These are phyloP conservation scores for Aspergillus unguis DNA, from an alignment of 2,329 filamentous ascomycete species.

Conservation along the genomic window DNA sequence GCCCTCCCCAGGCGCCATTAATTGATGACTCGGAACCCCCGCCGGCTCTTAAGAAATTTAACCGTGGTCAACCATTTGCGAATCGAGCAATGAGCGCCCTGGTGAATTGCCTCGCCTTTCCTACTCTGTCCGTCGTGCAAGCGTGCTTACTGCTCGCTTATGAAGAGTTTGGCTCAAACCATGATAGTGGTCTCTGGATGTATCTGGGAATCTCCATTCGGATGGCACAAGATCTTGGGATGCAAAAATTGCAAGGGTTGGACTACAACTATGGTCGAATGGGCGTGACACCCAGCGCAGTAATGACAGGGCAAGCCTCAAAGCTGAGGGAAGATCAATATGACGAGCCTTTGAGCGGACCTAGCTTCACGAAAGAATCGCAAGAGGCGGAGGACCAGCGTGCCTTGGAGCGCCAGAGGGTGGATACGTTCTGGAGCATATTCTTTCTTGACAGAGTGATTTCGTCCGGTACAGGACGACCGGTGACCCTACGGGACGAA, in stretches of 20 bases:
- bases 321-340: conserved; percentile 46
- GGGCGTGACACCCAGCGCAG: conserved; percentile 55
- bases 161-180: conserved; percentile 82
- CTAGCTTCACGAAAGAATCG: conserved; percentile 27
- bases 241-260: conserved; percentile 77
- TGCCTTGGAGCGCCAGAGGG: conserved; percentile 71
- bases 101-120: conserved; percentile 77
- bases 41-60: conserved; percentile 49
- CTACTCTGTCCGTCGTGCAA: conserved; percentile 78
- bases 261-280: conserved; percentile 53
- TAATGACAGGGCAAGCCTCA: conserved; percentile 45
- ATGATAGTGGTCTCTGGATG: conserved; percentile 91
- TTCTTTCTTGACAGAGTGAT: conserved; percentile 86
- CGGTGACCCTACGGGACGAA: conserved; percentile 77
- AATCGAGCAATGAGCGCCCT: conserved; percentile 79
- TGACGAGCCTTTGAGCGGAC: conserved; percentile 40
- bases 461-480: conserved; percentile 78
- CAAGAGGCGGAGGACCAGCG: conserved; percentile 55
- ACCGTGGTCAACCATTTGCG: conserved; percentile 74
- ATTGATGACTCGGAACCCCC: conserved; percentile 39
- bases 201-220: conserved; percentile 84
- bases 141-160: conserved; percentile 81
- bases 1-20: conserved; percentile 50
- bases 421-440: conserved; percentile 86
- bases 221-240: conserved; percentile 73